Base-by-base conservation (phyloP, 2,329 filamentous ascomycete genomes). In the Venturia pyrina region DNA sequence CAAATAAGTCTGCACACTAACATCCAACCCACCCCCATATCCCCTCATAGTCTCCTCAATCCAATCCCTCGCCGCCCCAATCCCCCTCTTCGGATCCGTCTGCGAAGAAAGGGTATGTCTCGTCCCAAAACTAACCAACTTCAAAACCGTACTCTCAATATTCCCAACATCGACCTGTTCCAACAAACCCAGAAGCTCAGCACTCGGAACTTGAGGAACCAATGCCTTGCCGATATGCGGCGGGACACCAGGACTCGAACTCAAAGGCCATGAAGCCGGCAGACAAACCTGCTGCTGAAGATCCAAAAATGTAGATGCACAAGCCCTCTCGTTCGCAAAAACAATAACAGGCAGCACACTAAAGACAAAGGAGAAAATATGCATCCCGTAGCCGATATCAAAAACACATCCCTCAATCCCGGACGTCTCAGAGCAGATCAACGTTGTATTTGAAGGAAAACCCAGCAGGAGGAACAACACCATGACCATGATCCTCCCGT, bases 61-160 rank as follows among this genome's bases (percentile, higher is more conserved):
- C 83, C 83, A 85, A 70, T 85, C 81, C 67, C 83, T 73, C 13
- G 84, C 83, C 6, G 83, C 83, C 1, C 83, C 82, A 64, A 86
- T 85, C 1, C 83, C 83, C 5, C 80, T 75, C 1, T 76, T 80
- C 3, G 77, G 77, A 43, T 78, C 79, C 66, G 80, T 84, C 68
- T 84, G 82, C 1, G 74, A 77, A 5, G 82, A 84, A 0, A 85
- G 74, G 0, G 83, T 85, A 70, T 85, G 83, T 8, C 83, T 77
- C 5, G 83, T 86, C 37, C 82, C 83, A 68, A 85, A 86, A 19
- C 78, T 80, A 4, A 81, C 83, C 0, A 86, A 78, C 68, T 81
- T 85, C 64, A 75, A 73, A 68, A 86, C 81, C 66, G 76, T 83
- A 10, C 77, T 74, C 69, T 83, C 74, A 68, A 86, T 81, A 56